Evolutionary conservation across 305 asterid genomes (phyloP), one percentile per base, ranked within the genome.

Genomic region (Rubia tinctorum): DNA sequence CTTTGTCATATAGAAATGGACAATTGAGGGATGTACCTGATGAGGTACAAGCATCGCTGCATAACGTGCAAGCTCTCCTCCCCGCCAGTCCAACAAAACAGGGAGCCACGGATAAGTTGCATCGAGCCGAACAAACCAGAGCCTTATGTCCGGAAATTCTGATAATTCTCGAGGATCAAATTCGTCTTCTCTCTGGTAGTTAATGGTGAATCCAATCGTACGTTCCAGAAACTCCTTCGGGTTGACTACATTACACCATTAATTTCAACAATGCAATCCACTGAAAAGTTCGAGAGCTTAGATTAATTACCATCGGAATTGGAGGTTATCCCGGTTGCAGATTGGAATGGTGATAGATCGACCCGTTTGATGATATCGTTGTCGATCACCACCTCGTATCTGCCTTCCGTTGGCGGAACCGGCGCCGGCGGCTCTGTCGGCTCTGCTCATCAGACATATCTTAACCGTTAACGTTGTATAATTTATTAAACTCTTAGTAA

Each of bases 41-140:
- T 92, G 98, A 78, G 97, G 98, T 75, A 92, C 91, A 23, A 90
- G 81, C 98, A 92, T 92, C 7, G 96, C 95, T 62, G 97, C 88
- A 67, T 89, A 89, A 53, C 96, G 96, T 55, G 95, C 96, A 84
- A 92, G 97, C 80, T 92, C 97, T 66, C 98, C 96, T 23, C 96
- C 97, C 60, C 96, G 80, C 96, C 93, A 92, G 80, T 92, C 98
- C 90, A 92, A 63, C 8, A 85, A 68, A n/a, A 88, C 89, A 27
- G 96, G 96, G 45, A 92, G 91, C 97, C 96, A 90, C 74, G 98
- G 96, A 76, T 89, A 92, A 77, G 66, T 37, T 44, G 91, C 85
- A 69, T 92, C 97, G 67, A 92, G 69, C 51, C 88, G 75, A 58
- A 90, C 90, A 75, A 92, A 92, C 98, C 97, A 90, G 63, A 90